Conservation (phyloP, 2,329 filamentous ascomycete species). For the Talaromyces islandicus region DNA sequence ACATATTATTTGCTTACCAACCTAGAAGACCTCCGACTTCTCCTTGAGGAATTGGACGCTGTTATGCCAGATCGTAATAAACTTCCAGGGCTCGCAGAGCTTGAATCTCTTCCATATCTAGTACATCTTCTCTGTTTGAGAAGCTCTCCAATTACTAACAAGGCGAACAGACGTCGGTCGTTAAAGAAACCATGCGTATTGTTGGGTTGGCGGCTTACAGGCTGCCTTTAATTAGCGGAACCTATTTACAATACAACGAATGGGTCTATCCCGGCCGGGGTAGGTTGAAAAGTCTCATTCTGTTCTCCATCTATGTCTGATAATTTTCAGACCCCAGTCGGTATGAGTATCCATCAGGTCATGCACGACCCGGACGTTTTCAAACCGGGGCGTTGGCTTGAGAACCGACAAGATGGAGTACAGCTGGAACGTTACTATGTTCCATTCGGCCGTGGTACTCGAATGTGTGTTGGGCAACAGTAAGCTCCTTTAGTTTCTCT, state of each 20-base stretch:
- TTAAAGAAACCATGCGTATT: not conserved
- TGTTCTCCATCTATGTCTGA: not conserved
- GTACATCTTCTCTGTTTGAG: not conserved
- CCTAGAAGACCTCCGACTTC: not conserved
- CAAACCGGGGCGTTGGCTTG: conserved; percentile 13
- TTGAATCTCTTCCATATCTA: not conserved
- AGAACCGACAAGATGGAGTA: conserved; percentile 9
- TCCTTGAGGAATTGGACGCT: not conserved
- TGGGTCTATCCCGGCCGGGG: conserved; percentile 3
- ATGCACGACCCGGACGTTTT: not conserved
- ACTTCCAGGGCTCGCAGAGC: not conserved
- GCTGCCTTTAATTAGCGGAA: conserved; percentile 1
- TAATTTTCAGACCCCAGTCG: not conserved
- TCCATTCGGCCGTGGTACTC: conserved; percentile 1
- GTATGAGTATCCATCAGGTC: not conserved
- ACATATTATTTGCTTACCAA: not conserved
- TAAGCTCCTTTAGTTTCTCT: conserved; percentile 21
- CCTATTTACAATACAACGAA: conserved; percentile 13
- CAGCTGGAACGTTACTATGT: conserved; percentile 20
- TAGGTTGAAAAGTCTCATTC: not conserved
- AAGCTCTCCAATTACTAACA: not conserved
- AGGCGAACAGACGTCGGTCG: not conserved
- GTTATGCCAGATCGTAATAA: not conserved
- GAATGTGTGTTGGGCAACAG: conserved; percentile 37
- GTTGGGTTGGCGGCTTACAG: not conserved